Evolutionary conservation across 1,284 basidiomycete species (phyloP).

Genomic region (Trichosporon inkin): DNA sequence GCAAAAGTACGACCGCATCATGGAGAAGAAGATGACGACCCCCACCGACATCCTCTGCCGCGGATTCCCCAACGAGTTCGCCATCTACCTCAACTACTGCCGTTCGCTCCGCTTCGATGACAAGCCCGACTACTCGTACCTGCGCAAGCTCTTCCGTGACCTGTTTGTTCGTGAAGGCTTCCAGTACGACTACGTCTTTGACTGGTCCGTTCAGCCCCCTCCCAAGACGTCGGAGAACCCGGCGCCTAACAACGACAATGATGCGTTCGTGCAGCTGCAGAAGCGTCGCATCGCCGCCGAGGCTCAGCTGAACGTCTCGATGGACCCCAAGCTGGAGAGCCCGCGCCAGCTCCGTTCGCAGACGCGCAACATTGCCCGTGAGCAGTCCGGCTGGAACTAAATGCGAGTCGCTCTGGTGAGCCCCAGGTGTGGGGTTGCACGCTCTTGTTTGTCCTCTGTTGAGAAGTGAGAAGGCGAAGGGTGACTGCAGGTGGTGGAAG

Average conservation of each 20-base stretch:
- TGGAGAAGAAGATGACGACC: slow-evolving; percentile 99
- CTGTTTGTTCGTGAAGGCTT: slow-evolving; percentile 94
- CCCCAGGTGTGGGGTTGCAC: neutral
- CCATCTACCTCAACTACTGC: slow-evolving; percentile 95
- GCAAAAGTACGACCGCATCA: slow-evolving; percentile 98
- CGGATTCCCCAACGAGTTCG: slow-evolving; percentile 95
- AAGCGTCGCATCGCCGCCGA: slow-evolving; percentile 19
- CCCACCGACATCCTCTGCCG: slow-evolving; percentile 93
- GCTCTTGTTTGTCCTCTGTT: neutral
- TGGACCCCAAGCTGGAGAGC: slow-evolving; percentile 29
- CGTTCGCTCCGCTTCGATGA: slow-evolving; percentile 95
- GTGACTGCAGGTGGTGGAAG: slow-evolving; percentile 19
- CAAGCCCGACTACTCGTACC: slow-evolving; percentile 96
- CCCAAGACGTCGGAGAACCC: slow-evolving; percentile 12
- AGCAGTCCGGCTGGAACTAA: slow-evolving; percentile 28
- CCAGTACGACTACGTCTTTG: slow-evolving; percentile 97
- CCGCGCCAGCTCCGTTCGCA: slow-evolving; percentile 45
- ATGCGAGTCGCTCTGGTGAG: neutral
- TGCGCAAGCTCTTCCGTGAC: slow-evolving; percentile 96
- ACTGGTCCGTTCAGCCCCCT: slow-evolving; percentile 80
- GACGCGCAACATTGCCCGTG: slow-evolving; percentile 38
- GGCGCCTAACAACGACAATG: neutral
- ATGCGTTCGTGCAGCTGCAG: slow-evolving; percentile 21
- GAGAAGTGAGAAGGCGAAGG: slow-evolving; percentile 9
- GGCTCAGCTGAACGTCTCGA: slow-evolving; percentile 16